A percentile compares a stretch with the other conserved stretches of the same genome.
phyloP scores from a whole-genome alignment of 129 eudicot genomes.

The Oenanthe sinensis region DNA sequence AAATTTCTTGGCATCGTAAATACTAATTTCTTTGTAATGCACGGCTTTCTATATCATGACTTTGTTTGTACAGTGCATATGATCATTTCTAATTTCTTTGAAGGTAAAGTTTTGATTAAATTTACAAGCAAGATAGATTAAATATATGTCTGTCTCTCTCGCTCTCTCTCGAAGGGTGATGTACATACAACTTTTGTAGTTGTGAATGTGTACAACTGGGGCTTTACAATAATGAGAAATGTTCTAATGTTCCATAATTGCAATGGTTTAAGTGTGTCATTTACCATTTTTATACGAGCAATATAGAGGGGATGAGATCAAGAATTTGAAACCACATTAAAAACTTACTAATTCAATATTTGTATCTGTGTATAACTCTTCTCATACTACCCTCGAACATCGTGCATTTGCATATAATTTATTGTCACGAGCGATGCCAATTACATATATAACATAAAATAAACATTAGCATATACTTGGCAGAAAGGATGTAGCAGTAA shows the following conservation, averaged over 20 bases:
- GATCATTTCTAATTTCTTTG: not conserved
- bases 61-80: not conserved
- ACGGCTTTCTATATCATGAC: not conserved
- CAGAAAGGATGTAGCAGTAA: not conserved
- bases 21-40: not conserved
- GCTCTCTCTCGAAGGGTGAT: not conserved
- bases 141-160: not conserved
- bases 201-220: not conserved
- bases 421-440: not conserved
- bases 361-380: not conserved
- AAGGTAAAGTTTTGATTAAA: not conserved
- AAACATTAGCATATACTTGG: not conserved
- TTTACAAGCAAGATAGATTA: not conserved
- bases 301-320: not conserved
- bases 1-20: not conserved
- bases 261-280: not conserved
- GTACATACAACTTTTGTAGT: not conserved
- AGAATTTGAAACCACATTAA: not conserved
- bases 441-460: not conserved
- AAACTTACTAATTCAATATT: not conserved
- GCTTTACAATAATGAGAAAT: not conserved
- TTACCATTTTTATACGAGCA: not conserved
- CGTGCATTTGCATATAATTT: not conserved
- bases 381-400: not conserved
- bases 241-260: not conserved